Evolutionary conservation across 768 basidiomycete species (phyloP), one percentile per base, ranked within the genome.

Genomic region (Neoboletus magnificus): DNA sequence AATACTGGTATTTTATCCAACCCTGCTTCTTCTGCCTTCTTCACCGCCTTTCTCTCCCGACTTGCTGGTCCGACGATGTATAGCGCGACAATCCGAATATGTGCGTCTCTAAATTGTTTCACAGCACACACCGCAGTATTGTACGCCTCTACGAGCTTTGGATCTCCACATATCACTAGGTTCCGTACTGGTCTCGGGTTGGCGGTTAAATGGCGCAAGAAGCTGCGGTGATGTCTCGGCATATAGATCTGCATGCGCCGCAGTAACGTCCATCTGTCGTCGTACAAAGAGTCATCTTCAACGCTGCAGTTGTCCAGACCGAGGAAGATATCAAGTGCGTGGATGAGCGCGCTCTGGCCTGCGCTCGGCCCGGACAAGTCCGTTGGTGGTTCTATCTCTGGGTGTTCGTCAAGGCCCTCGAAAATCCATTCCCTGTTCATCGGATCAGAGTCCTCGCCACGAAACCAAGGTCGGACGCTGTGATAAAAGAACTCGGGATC

Each of bases 171-270:
- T 0, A 46, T 25, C 7, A 89, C 84, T 33, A 91, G 72, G 18
- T 70, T 66, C 32, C 89, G 81, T 13, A 91, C 72, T 0, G 85
- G 82, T 2, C 85, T 79, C 3, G 84, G 84, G 53, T 79, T 82
- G 12, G 73, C 67, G 11, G 77, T 68, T 27, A 93, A 80, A 66
- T 91, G 87, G 49, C 74, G 75, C 27, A 93, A 74, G 73, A 92
- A 93, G n/a, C 80, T 74, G 27, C 89, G 85, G 66, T 93, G 91
- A 59, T 85, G 82, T 12, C 82, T 79, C 7, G 91, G 89, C 91
- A 93, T 93, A 71, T 93, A 93, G 8, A 74, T 70, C 51, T 87
- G 81, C 90, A 92, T 91, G 33, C 86, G 79, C 47, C 80, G 74
- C 52, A 92, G 79, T 66, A 91, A 85, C 8, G 82, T 55, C 62